Evolutionary conservation across 805 yeast genomes (phyloP), one percentile per base, ranked within the genome.

Genomic region (Millerago galiae): DNA sequence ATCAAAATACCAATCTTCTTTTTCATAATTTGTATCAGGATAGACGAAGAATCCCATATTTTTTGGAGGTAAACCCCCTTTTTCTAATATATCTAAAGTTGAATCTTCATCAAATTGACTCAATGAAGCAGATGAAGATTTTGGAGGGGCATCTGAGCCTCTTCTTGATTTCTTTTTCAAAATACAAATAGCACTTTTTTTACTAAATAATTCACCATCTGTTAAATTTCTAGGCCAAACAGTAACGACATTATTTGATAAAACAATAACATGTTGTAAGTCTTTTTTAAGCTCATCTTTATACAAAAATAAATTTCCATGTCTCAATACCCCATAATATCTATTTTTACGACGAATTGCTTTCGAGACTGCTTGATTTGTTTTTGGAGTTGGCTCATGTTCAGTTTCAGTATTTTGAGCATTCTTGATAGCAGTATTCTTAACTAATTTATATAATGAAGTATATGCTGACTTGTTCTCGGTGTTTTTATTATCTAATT

Each of bases 1-100:
- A 1, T 86, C 80, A 61, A 88, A 89, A 59, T 91, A 93, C 84
- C 96, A 81, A 59, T 91, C 96, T 61, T 93, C 99, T 55, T 91
- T 91, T 37, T 83, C 89, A 43, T 73, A 73, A 51, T 89, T 87
- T 38, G 79, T 72, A 51, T 88, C 95, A 35, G 82, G 75, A 60
- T 88, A 86, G 4, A 91, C 61, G 59, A 74, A 91, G 53, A 75
- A 75, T 6, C 63, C 62, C 44, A 57, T 48, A 26, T 47, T 53
- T n/a, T 56, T 53, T 2, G 72, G 69, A 4, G 59, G 58, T 2
- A 48, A 14, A n/a, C 27, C 15, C 9, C 56, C 60, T 12, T 40
- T 46, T 35, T 55, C 54, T 28, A 59, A 35, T 11, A 55, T 39
- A 25, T 56, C 55, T 4, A 48, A 17, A 1, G 59, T 56, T 11